Conservation (phyloP, 148 eudicot species). For the Rheum nobile region DNA sequence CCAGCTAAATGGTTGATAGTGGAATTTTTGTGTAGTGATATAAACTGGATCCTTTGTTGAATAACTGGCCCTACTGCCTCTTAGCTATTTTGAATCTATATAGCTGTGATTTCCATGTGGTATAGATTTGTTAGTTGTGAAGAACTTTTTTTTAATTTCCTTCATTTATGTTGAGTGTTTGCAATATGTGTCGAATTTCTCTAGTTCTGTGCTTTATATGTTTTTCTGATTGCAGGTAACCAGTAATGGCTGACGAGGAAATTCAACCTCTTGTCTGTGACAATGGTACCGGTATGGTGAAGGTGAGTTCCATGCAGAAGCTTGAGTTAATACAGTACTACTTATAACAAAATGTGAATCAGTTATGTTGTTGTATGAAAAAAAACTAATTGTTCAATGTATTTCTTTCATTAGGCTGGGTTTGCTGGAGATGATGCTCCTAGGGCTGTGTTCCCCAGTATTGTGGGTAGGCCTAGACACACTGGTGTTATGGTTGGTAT, state of each 20-base stretch:
- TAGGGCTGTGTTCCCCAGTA: constrained; percentile 75
- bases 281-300: constrained; percentile 44
- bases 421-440: constrained; percentile 91
- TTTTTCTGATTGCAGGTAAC: not conserved
- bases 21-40: not conserved
- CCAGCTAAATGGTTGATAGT: not conserved
- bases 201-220: not conserved
- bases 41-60: not conserved
- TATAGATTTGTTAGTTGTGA: not conserved
- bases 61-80: not conserved
- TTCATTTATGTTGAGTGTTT: not conserved
- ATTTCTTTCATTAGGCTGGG: constrained; percentile 33
- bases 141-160: not conserved
- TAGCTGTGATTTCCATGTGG: not conserved
- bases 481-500: constrained; percentile 86
- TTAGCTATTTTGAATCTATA: not conserved
- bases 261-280: constrained; percentile 44
- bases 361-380: not conserved
- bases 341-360: not conserved
- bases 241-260: constrained; percentile 36
- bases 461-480: constrained; percentile 74
- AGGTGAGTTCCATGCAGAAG: constrained; percentile 15
- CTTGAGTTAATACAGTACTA: not conserved
- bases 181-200: not conserved
- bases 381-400: not conserved